Evolutionary conservation across 2,329 filamentous ascomycete species (phyloP).

Genomic region (Penicillium thymicola): DNA sequence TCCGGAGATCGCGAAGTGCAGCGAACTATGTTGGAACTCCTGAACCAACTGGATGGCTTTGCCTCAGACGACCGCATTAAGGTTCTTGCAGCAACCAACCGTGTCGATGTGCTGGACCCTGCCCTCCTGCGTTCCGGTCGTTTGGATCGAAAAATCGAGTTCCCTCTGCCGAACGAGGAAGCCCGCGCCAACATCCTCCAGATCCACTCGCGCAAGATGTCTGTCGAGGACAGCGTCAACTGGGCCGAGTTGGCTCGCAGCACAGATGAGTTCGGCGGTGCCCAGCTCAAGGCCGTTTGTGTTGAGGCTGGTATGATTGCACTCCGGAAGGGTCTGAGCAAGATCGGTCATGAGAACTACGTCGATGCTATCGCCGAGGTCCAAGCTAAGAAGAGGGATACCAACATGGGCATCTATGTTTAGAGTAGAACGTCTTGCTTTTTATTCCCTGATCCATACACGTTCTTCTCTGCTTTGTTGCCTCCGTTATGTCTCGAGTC

Average conservation of each 20-base stretch:
- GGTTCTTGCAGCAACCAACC: conserved; percentile 90
- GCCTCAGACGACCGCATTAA: conserved; percentile 96
- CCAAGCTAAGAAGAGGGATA: conserved; percentile 83
- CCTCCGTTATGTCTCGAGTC: conserved; percentile 11
- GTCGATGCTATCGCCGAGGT: conserved; percentile 98
- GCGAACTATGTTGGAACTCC: conserved; percentile 95
- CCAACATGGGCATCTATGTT: conserved; percentile 47
- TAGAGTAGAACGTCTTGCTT: conserved; percentile 22
- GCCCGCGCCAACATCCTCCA: conserved; percentile 93
- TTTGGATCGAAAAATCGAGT: conserved; percentile 96
- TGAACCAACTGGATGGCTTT: conserved; percentile 98
- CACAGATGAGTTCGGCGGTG: conserved; percentile 97
- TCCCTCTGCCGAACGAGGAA: conserved; percentile 96
- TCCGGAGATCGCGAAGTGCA: conserved; percentile 97
- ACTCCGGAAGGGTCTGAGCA: conserved; percentile 86
- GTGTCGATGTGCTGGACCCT: conserved; percentile 89
- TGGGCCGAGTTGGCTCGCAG: conserved; percentile 93
- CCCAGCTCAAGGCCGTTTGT: conserved; percentile 96
- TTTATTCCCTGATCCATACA: conserved; percentile 6
- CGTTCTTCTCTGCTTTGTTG: neutral
- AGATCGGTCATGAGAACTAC: conserved; percentile 97
- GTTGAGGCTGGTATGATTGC: conserved; percentile 99
- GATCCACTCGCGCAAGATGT: conserved; percentile 99
- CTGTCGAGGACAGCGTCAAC: conserved; percentile 86
- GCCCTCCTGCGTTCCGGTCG: conserved; percentile 87